Percentiles rank a stretch among this genome's conserved stretches.
These are phyloP conservation scores for Hymenochaete sp. DNA, from an alignment of 1,284 basidiomycete species.

Conservation along the genomic window DNA sequence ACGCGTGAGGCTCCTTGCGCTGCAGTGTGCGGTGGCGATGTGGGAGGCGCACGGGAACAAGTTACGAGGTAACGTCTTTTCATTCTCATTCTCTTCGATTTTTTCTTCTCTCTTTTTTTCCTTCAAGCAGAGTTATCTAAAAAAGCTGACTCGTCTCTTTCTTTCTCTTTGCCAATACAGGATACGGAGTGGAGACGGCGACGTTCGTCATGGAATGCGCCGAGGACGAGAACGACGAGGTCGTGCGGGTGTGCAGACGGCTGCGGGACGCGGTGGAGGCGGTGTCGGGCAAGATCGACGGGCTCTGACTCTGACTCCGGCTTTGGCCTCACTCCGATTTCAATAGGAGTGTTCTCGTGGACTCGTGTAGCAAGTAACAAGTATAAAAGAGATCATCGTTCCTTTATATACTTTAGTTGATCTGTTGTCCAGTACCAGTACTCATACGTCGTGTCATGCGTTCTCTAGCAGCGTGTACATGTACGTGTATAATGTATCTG, in stretches of 20 bases:
- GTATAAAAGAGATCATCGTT: no score
- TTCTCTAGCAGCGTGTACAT: no score
- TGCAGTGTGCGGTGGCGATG: conserved; percentile 60
- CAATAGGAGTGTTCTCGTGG: no score
- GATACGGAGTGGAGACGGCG: conserved; percentile 65
- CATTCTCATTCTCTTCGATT: not conserved
- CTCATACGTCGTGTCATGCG: no score
- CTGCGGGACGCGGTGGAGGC: conserved; percentile 62
- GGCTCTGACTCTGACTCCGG: conserved; percentile 15
- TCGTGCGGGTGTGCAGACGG: conserved; percentile 56
- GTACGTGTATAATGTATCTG: no score
- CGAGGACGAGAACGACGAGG: conserved; percentile 75
- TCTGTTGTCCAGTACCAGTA: no score
- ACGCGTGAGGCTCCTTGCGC: conserved; percentile 56
- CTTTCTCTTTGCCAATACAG: conserved; percentile 29
- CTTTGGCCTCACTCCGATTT: no score
- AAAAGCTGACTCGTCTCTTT: not conserved
- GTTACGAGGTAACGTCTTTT: conserved; percentile 47
- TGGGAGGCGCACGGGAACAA: conserved; percentile 77
- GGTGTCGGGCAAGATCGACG: conserved; percentile 54
- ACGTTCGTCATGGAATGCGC: conserved; percentile 79
- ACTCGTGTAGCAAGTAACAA: no score
- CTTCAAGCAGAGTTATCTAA: no score
- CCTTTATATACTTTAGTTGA: no score
- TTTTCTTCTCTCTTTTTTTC: conserved; percentile 5